phyloP scores from a whole-genome alignment of 2,329 filamentous ascomycete genomes.

The Botrytis fabae region DNA sequence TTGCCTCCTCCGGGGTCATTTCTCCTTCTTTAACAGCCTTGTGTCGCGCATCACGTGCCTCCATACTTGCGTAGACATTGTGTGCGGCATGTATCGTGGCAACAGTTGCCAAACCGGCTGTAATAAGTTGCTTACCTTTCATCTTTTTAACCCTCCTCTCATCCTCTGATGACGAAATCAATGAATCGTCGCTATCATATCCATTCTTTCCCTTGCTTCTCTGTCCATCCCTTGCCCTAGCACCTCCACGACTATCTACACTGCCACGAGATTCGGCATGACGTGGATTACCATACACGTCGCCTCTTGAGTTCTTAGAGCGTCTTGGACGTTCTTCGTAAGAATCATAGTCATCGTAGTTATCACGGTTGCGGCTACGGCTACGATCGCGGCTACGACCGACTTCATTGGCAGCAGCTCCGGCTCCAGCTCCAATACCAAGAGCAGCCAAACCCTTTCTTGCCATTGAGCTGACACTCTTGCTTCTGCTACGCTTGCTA shows the following conservation, averaged over 20 bases:
- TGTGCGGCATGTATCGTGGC: slow-evolving; percentile 70
- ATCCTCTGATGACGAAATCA: slow-evolving; percentile 61
- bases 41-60: slow-evolving; percentile 61
- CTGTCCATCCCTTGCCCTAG: slow-evolving; percentile 32
- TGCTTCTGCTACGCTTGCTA: slow-evolving; percentile 58
- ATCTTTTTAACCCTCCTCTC: slow-evolving; percentile 63
- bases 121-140: slow-evolving; percentile 65
- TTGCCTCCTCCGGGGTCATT: slow-evolving; percentile 61
- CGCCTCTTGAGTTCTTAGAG: slow-evolving; percentile 24
- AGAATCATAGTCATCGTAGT: slow-evolving; percentile 33
- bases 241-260: slow-evolving; percentile 29
- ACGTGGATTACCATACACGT: slow-evolving; percentile 36
- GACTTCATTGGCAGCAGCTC: slow-evolving; percentile 42
- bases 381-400: slow-evolving; percentile 30
- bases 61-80: slow-evolving; percentile 62
- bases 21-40: slow-evolving; percentile 62
- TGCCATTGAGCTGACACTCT: slow-evolving; percentile 63
- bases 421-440: slow-evolving; percentile 50
- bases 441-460: slow-evolving; percentile 62
- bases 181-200: slow-evolving; percentile 49
- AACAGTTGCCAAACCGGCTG: slow-evolving; percentile 64
- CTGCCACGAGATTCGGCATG: slow-evolving; percentile 38
- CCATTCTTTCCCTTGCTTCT: slow-evolving; percentile 36
- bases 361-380: slow-evolving; percentile 32
- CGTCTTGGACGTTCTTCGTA: slow-evolving; percentile 28